Evolutionary conservation across 257 asterid genomes (phyloP).

Genomic region (Ophiorrhiza pumila): DNA sequence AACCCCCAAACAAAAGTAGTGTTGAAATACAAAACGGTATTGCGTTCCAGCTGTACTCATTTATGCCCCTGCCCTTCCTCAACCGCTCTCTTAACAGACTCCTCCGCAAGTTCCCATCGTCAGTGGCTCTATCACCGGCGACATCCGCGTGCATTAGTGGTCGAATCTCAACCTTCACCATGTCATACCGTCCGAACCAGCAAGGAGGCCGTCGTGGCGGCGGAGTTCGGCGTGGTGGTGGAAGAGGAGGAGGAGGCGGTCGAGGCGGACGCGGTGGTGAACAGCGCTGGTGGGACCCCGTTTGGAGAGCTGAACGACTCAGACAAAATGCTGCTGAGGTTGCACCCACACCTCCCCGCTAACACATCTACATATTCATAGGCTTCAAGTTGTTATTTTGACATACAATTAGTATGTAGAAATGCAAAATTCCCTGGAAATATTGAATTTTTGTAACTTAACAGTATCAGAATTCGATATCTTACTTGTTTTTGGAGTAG

Average conservation of each 20-base stretch:
- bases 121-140: slow-evolving; percentile 11
- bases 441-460: background rate
- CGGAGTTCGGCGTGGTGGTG: slow-evolving; percentile 39
- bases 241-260: slow-evolving; percentile 47
- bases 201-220: slow-evolving; percentile 75
- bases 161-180: slow-evolving; percentile 38
- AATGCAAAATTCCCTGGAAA: background rate
- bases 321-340: slow-evolving; percentile 81
- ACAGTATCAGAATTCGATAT: background rate
- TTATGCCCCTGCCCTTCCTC: slow-evolving; percentile 45
- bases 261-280: slow-evolving; percentile 66
- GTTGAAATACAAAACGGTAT: background rate
- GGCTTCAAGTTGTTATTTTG: background rate
- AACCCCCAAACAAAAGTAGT: slow-evolving; percentile 6
- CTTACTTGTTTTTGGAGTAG: background rate
- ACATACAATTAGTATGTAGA: background rate
- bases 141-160: background rate
- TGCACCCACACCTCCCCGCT: background rate
- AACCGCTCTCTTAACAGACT: slow-evolving; percentile 22
- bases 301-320: slow-evolving; percentile 91
- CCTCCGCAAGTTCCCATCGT: slow-evolving; percentile 21
- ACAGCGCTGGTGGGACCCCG: slow-evolving; percentile 99
- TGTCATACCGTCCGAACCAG: slow-evolving; percentile 80
- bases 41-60: slow-evolving; percentile 3
- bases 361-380: background rate